These are phyloP conservation scores for Suillus weaverae DNA, from an alignment of 768 basidiomycete species.

Conservation along the genomic window DNA sequence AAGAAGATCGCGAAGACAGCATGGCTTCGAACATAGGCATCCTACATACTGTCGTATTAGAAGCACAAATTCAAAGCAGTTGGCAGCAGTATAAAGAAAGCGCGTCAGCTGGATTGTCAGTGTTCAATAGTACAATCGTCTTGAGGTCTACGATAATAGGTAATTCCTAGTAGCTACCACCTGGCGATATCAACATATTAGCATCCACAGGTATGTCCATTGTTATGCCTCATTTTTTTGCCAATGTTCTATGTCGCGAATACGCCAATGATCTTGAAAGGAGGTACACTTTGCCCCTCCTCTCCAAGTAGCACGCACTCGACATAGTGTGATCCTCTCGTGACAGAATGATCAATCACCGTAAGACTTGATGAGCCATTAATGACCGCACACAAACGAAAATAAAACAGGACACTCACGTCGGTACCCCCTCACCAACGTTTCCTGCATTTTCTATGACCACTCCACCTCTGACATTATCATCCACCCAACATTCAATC, in stretches of 20 bases:
- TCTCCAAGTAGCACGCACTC: constrained; percentile 89
- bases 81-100: background rate
- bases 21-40: constrained; percentile 68
- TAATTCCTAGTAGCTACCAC: background rate
- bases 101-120: background rate
- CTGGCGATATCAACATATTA: background rate
- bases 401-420: constrained; percentile 48
- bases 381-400: constrained; percentile 7
- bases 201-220: background rate
- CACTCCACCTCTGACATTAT: constrained; percentile 80
- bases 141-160: background rate
- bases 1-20: constrained; percentile 90
- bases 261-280: constrained; percentile 91
- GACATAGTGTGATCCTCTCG: constrained; percentile 89
- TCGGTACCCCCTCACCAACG: constrained; percentile 57
- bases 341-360: constrained; percentile 84
- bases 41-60: background rate
- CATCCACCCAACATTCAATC: constrained; percentile 96
- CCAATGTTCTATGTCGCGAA: constrained; percentile 60
- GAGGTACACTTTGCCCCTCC: constrained; percentile 74
- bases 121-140: background rate
- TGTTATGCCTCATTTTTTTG: background rate
- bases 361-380: constrained; percentile 50
- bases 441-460: constrained; percentile 78
- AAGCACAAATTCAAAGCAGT: background rate